A percentile compares a stretch with the other conserved stretches of the same genome.
Evolutionary conservation across 345 rosid species (phyloP).

Genomic region (Citrus glauca): DNA sequence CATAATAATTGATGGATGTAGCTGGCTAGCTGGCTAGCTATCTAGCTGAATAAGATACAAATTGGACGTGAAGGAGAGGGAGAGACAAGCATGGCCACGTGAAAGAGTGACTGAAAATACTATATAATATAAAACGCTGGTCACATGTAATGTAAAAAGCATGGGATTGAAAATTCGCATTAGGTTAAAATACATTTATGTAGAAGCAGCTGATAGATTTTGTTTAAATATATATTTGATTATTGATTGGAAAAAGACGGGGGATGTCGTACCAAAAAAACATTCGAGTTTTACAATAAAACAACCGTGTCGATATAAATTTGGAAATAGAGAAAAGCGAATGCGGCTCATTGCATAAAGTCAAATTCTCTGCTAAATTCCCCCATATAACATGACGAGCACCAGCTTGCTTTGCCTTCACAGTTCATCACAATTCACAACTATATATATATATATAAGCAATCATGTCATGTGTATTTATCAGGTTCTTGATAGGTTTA

Average conservation of each 20-base stretch:
- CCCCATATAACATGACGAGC: not conserved
- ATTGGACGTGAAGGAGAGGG: not conserved
- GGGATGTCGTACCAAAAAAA: conserved; percentile 23
- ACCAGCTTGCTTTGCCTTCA: not conserved
- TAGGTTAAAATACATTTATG: conserved; percentile 33
- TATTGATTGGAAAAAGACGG: conserved; percentile 33
- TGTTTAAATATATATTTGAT: not conserved
- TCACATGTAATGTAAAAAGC: conserved; percentile 17
- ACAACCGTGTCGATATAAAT: conserved; percentile 37
- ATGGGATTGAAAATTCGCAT: conserved; percentile 9
- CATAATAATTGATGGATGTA: not conserved
- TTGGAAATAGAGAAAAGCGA: conserved; percentile 24
- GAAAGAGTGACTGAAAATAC: not conserved
- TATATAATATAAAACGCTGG: not conserved
- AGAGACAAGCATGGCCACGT: conserved; percentile 28
- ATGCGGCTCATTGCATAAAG: conserved; percentile 22
- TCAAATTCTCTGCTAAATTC: conserved; percentile 12
- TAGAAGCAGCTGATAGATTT: conserved; percentile 33
- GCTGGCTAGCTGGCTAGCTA: too few relatives aligned
- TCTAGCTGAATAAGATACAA: too few relatives aligned
- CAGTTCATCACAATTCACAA: too few relatives aligned
- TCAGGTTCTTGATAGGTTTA: too few relatives aligned
- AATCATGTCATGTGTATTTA: too few relatives aligned
- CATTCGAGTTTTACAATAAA: conserved; percentile 33
- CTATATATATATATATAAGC: too few relatives aligned